These are phyloP conservation scores for Backusella parvicylindrica DNA, from an alignment of 192 early-diverging fungal genomes.

Conservation along the genomic window DNA sequence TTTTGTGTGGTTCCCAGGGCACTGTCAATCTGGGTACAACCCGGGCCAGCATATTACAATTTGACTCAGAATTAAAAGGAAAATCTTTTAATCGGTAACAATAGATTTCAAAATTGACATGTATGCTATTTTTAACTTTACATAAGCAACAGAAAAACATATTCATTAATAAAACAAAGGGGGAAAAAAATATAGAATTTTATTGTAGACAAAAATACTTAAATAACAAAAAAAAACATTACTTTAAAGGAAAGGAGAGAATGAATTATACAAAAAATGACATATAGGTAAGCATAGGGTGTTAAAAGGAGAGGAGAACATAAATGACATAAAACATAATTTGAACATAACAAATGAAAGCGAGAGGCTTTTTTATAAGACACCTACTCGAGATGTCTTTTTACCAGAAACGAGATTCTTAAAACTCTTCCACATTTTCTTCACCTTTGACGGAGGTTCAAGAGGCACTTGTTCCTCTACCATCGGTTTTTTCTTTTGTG, in stretches of 20 bases:
- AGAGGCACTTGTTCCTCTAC: background rate
- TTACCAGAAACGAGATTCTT: slow-evolving; percentile 20
- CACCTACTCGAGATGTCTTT: slow-evolving; percentile 23
- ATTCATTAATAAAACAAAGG: background rate
- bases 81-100: background rate
- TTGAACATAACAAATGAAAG: background rate
- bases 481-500: background rate
- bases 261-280: background rate
- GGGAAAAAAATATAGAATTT: background rate
- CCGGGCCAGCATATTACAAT: background rate
- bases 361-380: background rate
- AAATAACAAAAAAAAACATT: background rate
- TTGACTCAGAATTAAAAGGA: background rate
- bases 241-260: background rate
- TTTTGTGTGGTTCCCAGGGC: background rate
- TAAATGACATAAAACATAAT: background rate
- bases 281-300: background rate
- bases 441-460: slow-evolving; percentile 5
- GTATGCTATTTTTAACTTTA: background rate
- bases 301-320: background rate
- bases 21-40: background rate
- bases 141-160: background rate
- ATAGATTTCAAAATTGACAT: background rate
- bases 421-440: slow-evolving; percentile 28
- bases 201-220: background rate